phyloP scores from a whole-genome alignment of 345 rosid genomes.

The Eucalyptus dawsonii region DNA sequence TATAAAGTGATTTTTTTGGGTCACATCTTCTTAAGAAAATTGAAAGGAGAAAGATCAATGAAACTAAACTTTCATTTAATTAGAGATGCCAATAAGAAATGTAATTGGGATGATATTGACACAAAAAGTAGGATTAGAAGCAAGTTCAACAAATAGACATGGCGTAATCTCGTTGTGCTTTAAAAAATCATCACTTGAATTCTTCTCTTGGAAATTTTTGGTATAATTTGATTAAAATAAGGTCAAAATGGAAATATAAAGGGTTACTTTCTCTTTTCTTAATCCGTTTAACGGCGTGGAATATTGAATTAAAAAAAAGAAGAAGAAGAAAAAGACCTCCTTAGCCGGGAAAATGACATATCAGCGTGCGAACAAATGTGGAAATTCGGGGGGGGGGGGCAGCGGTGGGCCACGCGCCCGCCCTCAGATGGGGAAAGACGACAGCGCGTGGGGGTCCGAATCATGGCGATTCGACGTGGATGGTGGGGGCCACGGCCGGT shows the following conservation, averaged over 20 bases:
- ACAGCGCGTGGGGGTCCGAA: not conserved
- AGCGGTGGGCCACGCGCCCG: not conserved
- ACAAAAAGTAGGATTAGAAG: too few species aligned
- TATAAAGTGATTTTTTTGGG: rapidly evolving
- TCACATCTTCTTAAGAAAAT: not conserved
- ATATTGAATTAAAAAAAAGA: not conserved
- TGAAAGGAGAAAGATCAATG: not conserved
- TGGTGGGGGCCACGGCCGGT: not conserved
- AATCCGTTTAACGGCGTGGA: not conserved
- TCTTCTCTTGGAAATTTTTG: not conserved
- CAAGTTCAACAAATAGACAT: not conserved
- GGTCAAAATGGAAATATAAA: not conserved
- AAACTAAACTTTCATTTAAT: too few species aligned
- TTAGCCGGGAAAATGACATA: not conserved
- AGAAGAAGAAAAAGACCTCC: too few species aligned
- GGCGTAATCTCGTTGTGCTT: not conserved
- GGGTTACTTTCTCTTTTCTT: not conserved
- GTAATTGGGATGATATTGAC: not conserved
- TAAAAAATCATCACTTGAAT: not conserved
- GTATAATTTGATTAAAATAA: too few species aligned
- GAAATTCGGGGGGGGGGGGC: not conserved
- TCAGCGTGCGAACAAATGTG: not conserved
- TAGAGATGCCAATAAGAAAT: rapidly evolving
- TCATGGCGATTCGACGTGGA: not conserved
- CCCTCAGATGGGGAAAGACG: not conserved